Base-by-base conservation (phyloP, 2,329 filamentous ascomycete species). In the Alternaria arbusti region DNA sequence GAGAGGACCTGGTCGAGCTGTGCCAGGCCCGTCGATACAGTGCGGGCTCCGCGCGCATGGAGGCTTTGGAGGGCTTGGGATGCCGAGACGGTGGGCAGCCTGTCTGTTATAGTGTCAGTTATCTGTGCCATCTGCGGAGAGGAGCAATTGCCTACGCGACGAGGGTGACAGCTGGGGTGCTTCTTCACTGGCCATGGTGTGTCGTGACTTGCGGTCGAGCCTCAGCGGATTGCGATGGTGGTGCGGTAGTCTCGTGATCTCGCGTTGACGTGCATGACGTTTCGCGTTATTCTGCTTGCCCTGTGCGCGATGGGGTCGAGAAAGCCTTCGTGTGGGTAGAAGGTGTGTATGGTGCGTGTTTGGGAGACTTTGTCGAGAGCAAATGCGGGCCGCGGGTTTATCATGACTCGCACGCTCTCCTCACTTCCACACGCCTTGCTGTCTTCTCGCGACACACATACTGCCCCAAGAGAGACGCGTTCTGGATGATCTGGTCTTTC, bases 21-120 rank as follows among this genome's bases (percentile, higher is more conserved):
- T 44, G 73, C 36, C 13, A 88, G 74, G 20, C 85, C 85, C 10
- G 84, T 87, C 4, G 79, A 76, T 13, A 84, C 74, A n/a, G 76
- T 72, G 57, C 83, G 84, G 13, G 82, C 81, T 17, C 83, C 79
- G 59, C 86, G 82, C 50, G 83, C 80, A 51, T 86, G 83, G 47
- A 91, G 81, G 23, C 87, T 84, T 62, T 90, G 84, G 47, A 94
- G 82, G 8, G 89, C 91, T 74, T 93, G 86, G 1, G 91, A 91
- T 28, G 91, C 92, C 17, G 91, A 92, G 52, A 94, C 85, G 1
- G 92, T 93, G 36, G 92, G 90, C 57, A 95, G 83, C 55, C 92
- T 88, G 82, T 94, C 91, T 94, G 57, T 51, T 59, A 23, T 43
- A 50, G 12, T 10, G 51, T 79, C 40, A 77, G 72, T 40, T 28